These are phyloP conservation scores for Ceriops tagal DNA, from an alignment of 345 rosid species.

Conservation along the genomic window DNA sequence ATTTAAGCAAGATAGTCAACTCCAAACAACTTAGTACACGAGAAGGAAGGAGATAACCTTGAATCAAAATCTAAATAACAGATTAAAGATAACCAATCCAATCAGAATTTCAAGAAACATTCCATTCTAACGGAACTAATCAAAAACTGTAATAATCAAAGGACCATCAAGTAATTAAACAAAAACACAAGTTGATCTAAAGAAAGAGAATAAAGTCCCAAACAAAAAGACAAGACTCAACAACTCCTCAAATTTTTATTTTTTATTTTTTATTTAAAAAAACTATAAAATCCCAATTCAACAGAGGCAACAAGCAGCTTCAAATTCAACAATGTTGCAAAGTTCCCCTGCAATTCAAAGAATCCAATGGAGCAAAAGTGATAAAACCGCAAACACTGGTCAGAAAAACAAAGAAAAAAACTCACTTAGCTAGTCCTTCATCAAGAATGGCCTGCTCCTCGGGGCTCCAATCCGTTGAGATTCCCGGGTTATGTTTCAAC, in stretches of 20 bases:
- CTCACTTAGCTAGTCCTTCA: slow-evolving; percentile 45
- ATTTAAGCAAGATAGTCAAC: no score
- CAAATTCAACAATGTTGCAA: background rate
- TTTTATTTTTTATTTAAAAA: background rate
- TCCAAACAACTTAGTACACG: no score
- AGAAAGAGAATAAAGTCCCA: no score
- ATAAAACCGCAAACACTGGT: background rate
- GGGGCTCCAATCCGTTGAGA: slow-evolving; percentile 50
- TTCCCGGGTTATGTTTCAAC: slow-evolving; percentile 60
- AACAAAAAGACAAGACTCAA: no score
- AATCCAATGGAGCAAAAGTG: background rate
- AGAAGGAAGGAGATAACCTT: no score
- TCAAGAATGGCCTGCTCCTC: slow-evolving; percentile 58
- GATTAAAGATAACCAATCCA: background rate
- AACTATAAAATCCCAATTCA: background rate
- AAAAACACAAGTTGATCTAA: no score
- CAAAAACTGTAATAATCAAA: background rate
- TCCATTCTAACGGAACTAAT: background rate
- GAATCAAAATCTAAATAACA: background rate
- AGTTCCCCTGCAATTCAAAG: background rate
- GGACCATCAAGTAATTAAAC: no score
- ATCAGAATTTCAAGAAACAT: background rate
- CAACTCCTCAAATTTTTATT: background rate
- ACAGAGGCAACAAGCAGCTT: background rate
- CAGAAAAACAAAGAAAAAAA: slow-evolving; percentile 3